phyloP scores from a whole-genome alignment of 352 stramenopile species.

The Phytophthora multivora region DNA sequence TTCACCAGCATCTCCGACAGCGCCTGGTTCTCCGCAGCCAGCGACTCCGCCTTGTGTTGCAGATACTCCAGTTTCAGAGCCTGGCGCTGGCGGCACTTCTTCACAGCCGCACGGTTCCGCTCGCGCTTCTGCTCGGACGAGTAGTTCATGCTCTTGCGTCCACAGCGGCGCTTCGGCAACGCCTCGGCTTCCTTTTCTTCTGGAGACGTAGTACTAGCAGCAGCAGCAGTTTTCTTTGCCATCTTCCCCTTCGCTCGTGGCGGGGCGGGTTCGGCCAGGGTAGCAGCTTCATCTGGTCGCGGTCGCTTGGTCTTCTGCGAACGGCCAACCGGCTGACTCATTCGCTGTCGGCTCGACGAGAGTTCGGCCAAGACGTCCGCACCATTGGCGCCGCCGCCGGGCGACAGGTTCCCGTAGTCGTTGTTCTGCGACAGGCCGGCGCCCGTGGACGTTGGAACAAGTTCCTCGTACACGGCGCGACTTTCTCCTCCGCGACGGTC shows the following conservation, averaged over 20 bases:
- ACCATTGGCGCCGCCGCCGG: neutral
- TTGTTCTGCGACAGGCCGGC: conserved; percentile 1
- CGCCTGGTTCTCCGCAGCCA: conserved; percentile 70
- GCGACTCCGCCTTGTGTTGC: conserved; percentile 68
- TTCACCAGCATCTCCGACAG: conserved; percentile 80
- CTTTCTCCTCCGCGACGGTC: conserved; percentile 20
- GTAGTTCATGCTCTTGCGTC: conserved; percentile 89
- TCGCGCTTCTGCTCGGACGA: conserved; percentile 85
- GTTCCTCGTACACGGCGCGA: conserved; percentile 31
- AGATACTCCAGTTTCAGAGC: conserved; percentile 84
- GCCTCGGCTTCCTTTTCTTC: conserved; percentile 15
- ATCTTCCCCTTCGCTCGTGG: conserved; percentile 16
- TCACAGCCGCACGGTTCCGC: conserved; percentile 83
- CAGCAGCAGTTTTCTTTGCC: neutral
- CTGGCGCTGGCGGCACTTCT: conserved; percentile 83
- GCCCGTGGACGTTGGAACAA: conserved; percentile 14
- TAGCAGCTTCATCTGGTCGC: conserved; percentile 10
- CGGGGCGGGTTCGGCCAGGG: conserved; percentile 8
- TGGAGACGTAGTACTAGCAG: neutral
- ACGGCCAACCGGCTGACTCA: conserved; percentile 3
- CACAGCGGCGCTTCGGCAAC: conserved; percentile 70
- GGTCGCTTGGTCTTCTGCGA: conserved; percentile 21
- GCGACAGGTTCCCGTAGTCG: conserved; percentile 9
- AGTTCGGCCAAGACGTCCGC: neutral
- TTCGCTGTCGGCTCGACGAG: conserved; percentile 12